phyloP scores from a whole-genome alignment of 257 asterid species.

The Pogostemon cablin region DNA sequence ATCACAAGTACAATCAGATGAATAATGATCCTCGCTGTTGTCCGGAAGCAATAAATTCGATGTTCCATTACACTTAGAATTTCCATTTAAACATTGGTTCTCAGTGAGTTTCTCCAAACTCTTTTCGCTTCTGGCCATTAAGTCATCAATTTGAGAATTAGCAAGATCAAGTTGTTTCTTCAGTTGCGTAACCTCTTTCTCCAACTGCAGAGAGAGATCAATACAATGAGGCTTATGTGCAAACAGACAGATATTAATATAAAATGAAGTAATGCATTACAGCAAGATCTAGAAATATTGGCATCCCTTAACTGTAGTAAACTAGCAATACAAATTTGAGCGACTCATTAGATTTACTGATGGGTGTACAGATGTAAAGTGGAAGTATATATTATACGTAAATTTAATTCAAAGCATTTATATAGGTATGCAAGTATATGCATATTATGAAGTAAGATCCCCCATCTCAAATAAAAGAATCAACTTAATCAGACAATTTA shows the following conservation, averaged over 20 bases:
- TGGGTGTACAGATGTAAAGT: neutral
- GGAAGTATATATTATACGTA: neutral
- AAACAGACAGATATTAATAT: constrained; percentile 6
- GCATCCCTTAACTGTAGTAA: neutral
- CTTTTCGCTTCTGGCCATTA: constrained; percentile 49
- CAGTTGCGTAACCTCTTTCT: constrained; percentile 82
- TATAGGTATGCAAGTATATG: neutral
- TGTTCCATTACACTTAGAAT: constrained; percentile 25
- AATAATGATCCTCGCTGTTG: constrained; percentile 35
- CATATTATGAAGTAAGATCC: neutral
- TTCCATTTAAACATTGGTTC: constrained; percentile 34
- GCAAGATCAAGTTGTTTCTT: constrained; percentile 69
- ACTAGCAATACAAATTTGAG: neutral
- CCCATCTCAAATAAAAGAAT: neutral
- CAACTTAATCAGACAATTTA: neutral
- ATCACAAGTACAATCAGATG: constrained; percentile 46
- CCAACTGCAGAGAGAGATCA: constrained; percentile 62
- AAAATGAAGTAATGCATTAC: neutral
- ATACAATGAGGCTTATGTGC: neutral
- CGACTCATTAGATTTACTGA: constrained; percentile 4
- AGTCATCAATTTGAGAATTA: constrained; percentile 67
- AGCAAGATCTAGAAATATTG: neutral
- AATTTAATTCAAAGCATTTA: neutral
- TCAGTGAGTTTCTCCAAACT: constrained; percentile 34
- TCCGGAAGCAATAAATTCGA: constrained; percentile 27